phyloP scores from a whole-genome alignment of 495 filamentous ascomycete genomes.

The Xylaria scruposa region DNA sequence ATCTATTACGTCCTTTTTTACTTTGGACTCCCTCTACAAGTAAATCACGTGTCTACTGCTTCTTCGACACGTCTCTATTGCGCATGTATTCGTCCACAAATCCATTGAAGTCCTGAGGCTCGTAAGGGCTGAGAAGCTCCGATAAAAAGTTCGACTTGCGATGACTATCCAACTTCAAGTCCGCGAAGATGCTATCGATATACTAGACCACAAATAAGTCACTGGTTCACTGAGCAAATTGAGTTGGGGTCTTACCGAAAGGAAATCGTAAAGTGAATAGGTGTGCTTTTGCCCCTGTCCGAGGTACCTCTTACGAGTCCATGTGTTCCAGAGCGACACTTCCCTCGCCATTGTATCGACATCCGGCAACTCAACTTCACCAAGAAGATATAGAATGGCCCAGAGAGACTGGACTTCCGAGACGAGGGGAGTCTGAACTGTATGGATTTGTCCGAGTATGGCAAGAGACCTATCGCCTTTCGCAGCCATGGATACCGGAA shows the following conservation, averaged over 20 bases:
- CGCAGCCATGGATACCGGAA: constrained; percentile 30
- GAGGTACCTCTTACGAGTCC: constrained; percentile 49
- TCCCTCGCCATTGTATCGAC: constrained; percentile 41
- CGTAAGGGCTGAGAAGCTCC: constrained; percentile 31
- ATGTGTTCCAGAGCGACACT: constrained; percentile 46
- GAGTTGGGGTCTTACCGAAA: constrained; percentile 27
- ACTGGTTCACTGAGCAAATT: neutral
- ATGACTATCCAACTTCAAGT: constrained; percentile 24
- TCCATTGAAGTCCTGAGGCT: constrained; percentile 30
- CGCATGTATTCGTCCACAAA: constrained; percentile 32
- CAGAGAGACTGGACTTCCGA: constrained; percentile 44
- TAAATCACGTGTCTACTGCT: neutral
- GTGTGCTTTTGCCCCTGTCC: constrained; percentile 35
- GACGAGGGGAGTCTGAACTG: constrained; percentile 39
- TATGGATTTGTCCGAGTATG: constrained; percentile 45
- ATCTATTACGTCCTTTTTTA: neutral
- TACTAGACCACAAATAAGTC: constrained; percentile 31
- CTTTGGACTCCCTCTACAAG: neutral
- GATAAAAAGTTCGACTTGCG: constrained; percentile 32
- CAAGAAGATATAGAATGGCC: constrained; percentile 40
- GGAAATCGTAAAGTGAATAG: constrained; percentile 38
- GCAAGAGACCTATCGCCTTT: constrained; percentile 40
- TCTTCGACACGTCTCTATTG: neutral
- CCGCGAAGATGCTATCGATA: constrained; percentile 33
- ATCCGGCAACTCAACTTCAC: constrained; percentile 38